A percentile compares a stretch with the other conserved stretches of the same genome.
Conservation (phyloP, 345 rosid species). For the Erucastrum elatum region DNA sequence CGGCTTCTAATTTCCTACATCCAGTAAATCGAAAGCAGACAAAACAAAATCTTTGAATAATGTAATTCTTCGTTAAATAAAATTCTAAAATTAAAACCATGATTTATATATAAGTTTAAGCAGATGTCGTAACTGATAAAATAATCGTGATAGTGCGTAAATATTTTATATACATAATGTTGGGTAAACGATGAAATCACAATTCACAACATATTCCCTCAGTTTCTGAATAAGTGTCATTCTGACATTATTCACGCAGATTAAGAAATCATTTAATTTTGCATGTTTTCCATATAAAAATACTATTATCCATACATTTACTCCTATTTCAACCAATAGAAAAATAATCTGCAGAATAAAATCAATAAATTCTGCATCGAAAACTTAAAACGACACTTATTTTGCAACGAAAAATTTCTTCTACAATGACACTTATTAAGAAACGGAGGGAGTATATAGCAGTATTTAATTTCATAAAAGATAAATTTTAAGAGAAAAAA, state of each 20-base stretch:
- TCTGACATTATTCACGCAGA: no score
- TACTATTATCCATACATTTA: no score
- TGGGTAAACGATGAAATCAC: neutral
- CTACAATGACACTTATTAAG: no score
- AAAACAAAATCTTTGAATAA: neutral
- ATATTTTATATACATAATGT: neutral
- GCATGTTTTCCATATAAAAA: no score
- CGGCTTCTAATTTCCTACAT: slow-evolving; percentile 9
- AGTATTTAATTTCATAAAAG: neutral
- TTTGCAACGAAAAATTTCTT: no score
- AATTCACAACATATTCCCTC: neutral
- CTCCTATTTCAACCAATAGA: no score
- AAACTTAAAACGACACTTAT: no score
- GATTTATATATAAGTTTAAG: neutral
- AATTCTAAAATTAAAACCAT: neutral
- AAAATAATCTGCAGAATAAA: no score
- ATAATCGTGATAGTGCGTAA: neutral
- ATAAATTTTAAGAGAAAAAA: neutral
- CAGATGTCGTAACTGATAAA: neutral
- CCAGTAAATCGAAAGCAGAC: neutral
- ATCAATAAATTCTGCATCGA: no score
- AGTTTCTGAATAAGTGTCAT: no score
- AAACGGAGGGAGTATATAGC: neutral
- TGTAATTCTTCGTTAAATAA: neutral
- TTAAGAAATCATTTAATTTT: no score